Evolutionary conservation across 306 rosid genomes (phyloP), one percentile per base, ranked within the genome.

Genomic region (Fragaria ananassa): DNA sequence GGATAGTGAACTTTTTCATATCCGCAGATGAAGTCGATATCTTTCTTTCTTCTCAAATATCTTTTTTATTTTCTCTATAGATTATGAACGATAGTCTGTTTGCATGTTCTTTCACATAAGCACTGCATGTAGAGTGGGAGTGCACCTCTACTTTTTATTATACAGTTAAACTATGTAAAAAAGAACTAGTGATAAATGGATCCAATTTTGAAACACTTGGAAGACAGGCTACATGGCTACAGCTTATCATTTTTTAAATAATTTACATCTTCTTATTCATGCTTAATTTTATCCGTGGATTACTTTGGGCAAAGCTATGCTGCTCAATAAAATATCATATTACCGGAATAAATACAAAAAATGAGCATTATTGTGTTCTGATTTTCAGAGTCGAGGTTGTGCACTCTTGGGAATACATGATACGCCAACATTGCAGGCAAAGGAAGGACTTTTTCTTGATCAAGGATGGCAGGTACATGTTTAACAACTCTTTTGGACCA

Each of bases 381-480:
- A 58, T 42, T 74, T 57, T 74, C 78, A 74, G 78, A 61, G 78
- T 61, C 58, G 70, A 18, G 78, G 78, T 51, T 74, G 78, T 74
- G 34, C 46, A 11, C 78, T 61, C 70, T 61, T 74, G 78, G 78
- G 78, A 49, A 74, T 74, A 74, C 44, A 74, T 74, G 78, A 74
- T 74, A 74, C 78, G 21, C 78, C 78, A 1, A 74, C 78, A 11
- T 61, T 74, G 65, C 81, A 44, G 10, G 96, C 91, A 47, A 94
- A 94, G 88, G 93, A 94, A 77, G 83, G 84, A 19, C 88, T 88
- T 79, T 94, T 94, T 87, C 86, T 94, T 78, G 91, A 89, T 71
- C 93, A 86, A 68, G 96, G 96, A 81, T 91, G 98, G 98, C 89
- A 91, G 98, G 97, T 94, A 86, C 71, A 50, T 54, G 17, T 42